Evolutionary conservation across 331 rosid genomes (phyloP).

Genomic region (Rhamnella rubrinervis): DNA sequence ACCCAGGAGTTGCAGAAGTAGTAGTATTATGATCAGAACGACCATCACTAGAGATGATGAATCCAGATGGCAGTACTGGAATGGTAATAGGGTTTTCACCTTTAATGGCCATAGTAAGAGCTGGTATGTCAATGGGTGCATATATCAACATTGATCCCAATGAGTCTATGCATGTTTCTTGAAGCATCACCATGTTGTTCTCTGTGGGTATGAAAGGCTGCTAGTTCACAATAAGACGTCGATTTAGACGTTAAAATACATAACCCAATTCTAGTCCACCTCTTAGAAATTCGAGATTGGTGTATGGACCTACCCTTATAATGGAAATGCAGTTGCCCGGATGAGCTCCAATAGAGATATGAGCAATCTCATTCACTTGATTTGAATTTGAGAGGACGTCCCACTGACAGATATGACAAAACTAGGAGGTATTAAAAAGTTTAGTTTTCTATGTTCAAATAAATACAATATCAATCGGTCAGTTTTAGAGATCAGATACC

Average conservation of each 20-base stretch:
- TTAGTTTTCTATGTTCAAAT: neutral
- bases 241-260: too few relatives aligned
- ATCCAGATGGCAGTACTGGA: slow-evolving; percentile 68
- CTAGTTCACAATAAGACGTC: neutral
- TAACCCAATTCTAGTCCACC: too few relatives aligned
- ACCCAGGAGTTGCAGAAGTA: neutral
- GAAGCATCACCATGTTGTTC: slow-evolving; percentile 41
- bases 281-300: too few relatives aligned
- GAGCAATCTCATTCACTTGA: slow-evolving; percentile 43
- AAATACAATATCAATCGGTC: too few relatives aligned
- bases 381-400: slow-evolving; percentile 40
- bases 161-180: slow-evolving; percentile 55
- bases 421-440: neutral
- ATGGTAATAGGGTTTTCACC: slow-evolving; percentile 44
- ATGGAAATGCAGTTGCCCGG: slow-evolving; percentile 49
- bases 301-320: slow-evolving; percentile 32
- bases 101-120: slow-evolving; percentile 17
- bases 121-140: slow-evolving; percentile 45
- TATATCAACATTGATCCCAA: slow-evolving; percentile 48
- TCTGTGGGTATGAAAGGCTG: slow-evolving; percentile 49
- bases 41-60: slow-evolving; percentile 50
- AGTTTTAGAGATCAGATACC: slow-evolving; percentile 29
- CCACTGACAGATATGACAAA: slow-evolving; percentile 45
- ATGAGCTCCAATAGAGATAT: slow-evolving; percentile 44
- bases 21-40: neutral